A percentile compares a stretch with the other conserved stretches of the same genome.
Evolutionary conservation across 2,329 filamentous ascomycete species (phyloP).

Genomic region (Macrophomina phaseolina): DNA sequence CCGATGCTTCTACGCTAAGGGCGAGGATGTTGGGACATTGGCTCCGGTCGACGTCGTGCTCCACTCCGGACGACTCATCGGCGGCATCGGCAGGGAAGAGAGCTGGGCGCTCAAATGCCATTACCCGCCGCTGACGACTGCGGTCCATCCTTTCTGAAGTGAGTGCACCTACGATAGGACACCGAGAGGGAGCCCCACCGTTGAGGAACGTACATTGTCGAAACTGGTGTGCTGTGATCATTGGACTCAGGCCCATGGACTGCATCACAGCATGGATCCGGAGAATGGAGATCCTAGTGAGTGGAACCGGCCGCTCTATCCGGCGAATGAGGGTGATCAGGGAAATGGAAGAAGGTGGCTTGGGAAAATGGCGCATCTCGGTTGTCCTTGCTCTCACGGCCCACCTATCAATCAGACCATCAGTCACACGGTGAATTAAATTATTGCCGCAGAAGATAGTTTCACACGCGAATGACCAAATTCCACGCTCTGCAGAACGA

Average conservation of each 20-base stretch:
- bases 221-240: not conserved
- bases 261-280: not conserved
- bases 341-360: not conserved
- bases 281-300: not conserved
- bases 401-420: not conserved
- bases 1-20: slow-evolving; percentile 1
- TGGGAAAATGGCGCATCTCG: slow-evolving; percentile 19
- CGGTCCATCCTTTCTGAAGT: not conserved
- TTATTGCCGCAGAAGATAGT: too few relatives aligned
- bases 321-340: not conserved
- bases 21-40: slow-evolving; percentile 3
- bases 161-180: not conserved
- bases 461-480: too few relatives aligned
- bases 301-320: not conserved
- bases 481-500: too few relatives aligned
- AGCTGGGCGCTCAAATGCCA: not conserved
- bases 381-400: not conserved
- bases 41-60: not conserved
- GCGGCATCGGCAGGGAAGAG: not conserved
- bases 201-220: not conserved
- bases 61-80: slow-evolving; percentile 11
- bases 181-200: too few relatives aligned
- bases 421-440: too few relatives aligned
- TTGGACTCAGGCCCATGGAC: too few relatives aligned
- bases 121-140: slow-evolving; percentile 13